A percentile compares a stretch with the other conserved stretches of the same genome.
Evolutionary conservation across 306 rosid species (phyloP).

Genomic region (Echinosophora koreensis): DNA sequence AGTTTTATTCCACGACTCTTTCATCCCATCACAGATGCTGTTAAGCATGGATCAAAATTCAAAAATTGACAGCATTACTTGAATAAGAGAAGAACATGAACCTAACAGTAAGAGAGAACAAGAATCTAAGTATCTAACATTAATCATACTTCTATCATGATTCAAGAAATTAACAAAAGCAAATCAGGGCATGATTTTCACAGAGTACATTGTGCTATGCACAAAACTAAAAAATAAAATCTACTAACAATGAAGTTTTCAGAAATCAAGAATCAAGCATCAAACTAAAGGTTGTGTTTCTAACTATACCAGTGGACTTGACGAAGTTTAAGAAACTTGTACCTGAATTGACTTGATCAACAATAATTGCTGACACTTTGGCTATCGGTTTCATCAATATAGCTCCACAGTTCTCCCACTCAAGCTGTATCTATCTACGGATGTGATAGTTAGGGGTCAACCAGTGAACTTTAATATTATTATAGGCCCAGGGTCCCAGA

Average conservation of each 20-base stretch:
- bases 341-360: constrained; percentile 15
- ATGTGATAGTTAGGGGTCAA: background rate
- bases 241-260: background rate
- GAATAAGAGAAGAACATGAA: constrained; percentile 35
- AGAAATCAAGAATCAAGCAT: constrained; percentile 18
- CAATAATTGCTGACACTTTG: constrained; percentile 13
- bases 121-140: background rate
- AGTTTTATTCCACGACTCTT: constrained; percentile 11
- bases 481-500: background rate
- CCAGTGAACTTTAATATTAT: background rate
- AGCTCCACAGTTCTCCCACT: constrained; percentile 28
- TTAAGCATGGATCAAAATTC: constrained; percentile 20
- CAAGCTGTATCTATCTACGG: background rate
- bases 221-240: background rate
- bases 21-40: background rate
- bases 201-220: constrained; percentile 5
- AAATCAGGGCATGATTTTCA: background rate
- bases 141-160: constrained; percentile 9
- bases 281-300: background rate
- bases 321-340: background rate
- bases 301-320: constrained; percentile 17
- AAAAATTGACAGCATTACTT: constrained; percentile 46
- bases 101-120: constrained; percentile 18
- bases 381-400: background rate
- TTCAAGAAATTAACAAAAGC: background rate